phyloP scores from a whole-genome alignment of 345 rosid genomes.

The Salix viminalis region DNA sequence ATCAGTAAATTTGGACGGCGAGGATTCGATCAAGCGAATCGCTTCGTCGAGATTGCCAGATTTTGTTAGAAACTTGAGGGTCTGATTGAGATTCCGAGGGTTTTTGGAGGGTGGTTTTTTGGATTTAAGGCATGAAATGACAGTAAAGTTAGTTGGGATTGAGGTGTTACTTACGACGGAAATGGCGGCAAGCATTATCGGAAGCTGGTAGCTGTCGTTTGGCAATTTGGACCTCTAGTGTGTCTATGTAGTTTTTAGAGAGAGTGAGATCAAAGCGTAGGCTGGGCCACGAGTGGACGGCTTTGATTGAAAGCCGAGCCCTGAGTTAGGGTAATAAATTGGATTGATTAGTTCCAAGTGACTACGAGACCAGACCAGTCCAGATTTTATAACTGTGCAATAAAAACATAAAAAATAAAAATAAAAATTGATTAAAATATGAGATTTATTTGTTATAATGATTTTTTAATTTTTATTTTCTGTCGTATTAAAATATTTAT shows the following conservation, averaged over 20 bases:
- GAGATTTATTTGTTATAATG: too few species aligned
- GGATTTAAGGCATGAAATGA: not conserved
- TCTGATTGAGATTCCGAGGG: conserved; percentile 10
- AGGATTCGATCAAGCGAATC: conserved; percentile 24
- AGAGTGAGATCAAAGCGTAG: not conserved
- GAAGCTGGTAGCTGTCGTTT: not conserved
- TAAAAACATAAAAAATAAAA: too few species aligned
- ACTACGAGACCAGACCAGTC: too few species aligned
- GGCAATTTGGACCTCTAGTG: not conserved
- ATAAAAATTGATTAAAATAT: too few species aligned
- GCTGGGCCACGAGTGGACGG: too few species aligned
- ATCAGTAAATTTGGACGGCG: conserved; percentile 17
- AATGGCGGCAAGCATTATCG: conserved; percentile 22
- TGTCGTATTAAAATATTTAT: too few species aligned
- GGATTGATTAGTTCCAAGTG: too few species aligned
- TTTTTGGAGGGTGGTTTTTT: not conserved
- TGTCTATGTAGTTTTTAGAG: not conserved
- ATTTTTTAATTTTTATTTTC: too few species aligned
- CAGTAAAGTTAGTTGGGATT: conserved; percentile 7
- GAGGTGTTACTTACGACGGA: not conserved
- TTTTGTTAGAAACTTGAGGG: conserved; percentile 25
- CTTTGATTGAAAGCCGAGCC: too few species aligned
- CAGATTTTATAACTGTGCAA: too few species aligned
- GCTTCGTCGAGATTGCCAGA: conserved; percentile 31
- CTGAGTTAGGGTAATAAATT: too few species aligned